Evolutionary conservation across 345 rosid genomes (phyloP).

Genomic region (Gossypium australe): DNA sequence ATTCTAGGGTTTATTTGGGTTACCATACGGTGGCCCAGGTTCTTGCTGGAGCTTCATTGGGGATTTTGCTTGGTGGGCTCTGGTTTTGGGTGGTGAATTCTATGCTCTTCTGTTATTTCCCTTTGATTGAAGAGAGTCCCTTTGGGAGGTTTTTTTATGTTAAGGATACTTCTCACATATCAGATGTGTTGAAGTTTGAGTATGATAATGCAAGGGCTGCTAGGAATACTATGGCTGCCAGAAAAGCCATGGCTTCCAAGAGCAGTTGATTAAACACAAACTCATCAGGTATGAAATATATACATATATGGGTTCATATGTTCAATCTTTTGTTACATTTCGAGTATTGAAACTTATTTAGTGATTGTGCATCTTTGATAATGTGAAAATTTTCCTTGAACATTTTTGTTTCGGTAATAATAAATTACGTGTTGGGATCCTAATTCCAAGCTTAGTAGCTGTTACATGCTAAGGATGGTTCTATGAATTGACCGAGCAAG

Average conservation of each 20-base stretch:
- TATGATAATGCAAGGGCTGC: conserved; percentile 90
- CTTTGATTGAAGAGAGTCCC: conserved; percentile 70
- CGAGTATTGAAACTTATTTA: not conserved
- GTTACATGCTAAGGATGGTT: not conserved
- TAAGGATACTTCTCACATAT: conserved; percentile 95
- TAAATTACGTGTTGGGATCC: not conserved
- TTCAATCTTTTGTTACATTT: not conserved
- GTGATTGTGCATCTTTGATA: not conserved
- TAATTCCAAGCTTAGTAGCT: not conserved
- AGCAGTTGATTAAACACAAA: conserved; percentile 34
- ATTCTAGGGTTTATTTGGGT: conserved; percentile 90
- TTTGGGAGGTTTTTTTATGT: conserved; percentile 73
- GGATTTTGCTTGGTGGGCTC: conserved; percentile 50
- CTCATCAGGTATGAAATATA: conserved; percentile 21
- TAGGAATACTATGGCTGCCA: conserved; percentile 53
- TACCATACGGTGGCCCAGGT: conserved; percentile 90
- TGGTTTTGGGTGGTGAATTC: conserved; percentile 91
- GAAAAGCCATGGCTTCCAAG: conserved; percentile 48
- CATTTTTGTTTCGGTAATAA: not conserved
- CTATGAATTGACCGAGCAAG: not conserved
- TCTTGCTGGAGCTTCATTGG: conserved; percentile 72
- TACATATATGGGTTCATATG: not conserved
- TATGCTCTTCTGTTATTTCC: conserved; percentile 44
- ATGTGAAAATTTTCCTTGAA: not conserved
- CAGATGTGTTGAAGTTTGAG: conserved; percentile 82